Base-by-base conservation (phyloP, 1,284 basidiomycete species). In the Sporisorium scitamineum region DNA sequence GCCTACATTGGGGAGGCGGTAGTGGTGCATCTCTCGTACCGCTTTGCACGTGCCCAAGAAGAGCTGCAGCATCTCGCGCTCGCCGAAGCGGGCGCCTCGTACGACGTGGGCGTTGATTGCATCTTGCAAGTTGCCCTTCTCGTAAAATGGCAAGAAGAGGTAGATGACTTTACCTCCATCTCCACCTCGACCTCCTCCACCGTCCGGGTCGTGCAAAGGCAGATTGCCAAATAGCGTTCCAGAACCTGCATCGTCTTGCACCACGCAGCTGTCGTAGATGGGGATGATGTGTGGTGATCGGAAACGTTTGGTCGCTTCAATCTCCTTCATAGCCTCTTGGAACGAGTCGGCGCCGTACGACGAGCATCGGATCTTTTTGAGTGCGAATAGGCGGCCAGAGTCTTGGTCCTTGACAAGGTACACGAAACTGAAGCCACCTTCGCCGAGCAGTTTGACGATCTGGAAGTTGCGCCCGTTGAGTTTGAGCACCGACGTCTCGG, bases 11-110 rank as follows among this genome's bases (percentile, higher is more conserved):
- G 82, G 78, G 24, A 82, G 59, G 5, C 74, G 72, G 44, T 85
- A 85, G 31, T 71, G 90, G 85, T 99, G 96, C 93, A 99, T 94
- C 5, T 94, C 94, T 54, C 92, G 90, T 8, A 99, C 90, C 57
- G 93, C 96, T 76, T 93, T 90, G 86, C 96, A 98, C 13, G 95
- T 94, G 8, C 95, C 96, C 77, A 92, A 92, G 88, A 99, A 99
- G 41, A 95, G 88, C 27, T 90, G 89, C 29, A 98, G 88, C 88
- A 98, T 93, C 60, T 94, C 92, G 71, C 90, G 89, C 86, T 99
- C 97, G 1, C 93, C 90, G 84, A 95, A 93, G 70, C 91, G 91
- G 32, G 91, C 91, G 24, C 91, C 91, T 64, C 93, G 93, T 51
- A 95, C 91, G 8, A 92, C 90, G 81, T 96, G 92, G 32, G 91